Evolutionary conservation across 1,284 basidiomycete species (phyloP), one percentile per base, ranked within the genome.

Genomic region (Cryptococcus sp.): DNA sequence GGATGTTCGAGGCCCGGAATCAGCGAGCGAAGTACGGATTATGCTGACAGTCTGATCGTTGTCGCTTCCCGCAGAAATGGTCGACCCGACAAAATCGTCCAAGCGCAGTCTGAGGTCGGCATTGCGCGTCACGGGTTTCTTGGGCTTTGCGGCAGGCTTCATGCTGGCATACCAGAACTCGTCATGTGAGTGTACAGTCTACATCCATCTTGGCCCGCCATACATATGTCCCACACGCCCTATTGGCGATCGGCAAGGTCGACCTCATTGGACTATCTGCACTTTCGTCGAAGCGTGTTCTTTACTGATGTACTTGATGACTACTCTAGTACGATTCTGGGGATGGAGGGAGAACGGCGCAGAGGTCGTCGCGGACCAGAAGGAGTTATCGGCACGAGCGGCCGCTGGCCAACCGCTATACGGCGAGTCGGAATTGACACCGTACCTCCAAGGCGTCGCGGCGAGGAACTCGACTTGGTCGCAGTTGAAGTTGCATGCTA

Each of bases 301-400:
- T 35, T 30, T 38, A 25, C 20, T 41, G 20, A 51, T 61, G 47
- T 60, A 39, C 11, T 8, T 50, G 49, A 55, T 22, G 57, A 60
- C n/a, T 38, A 35, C 47, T 39, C 70, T 35, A 93, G 93, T 88
- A 79, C 93, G 95, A 47, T 95, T 99, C 84, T 94, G 91, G 91
- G 95, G 95, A 52, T 94, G 91, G 89, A 82, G 84, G 22, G 95
- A 98, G 82, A 99, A 99, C 82, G 86, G 85, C 65, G 81, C 84
- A 20, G 93, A 97, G 76, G 84, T 88, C 67, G 84, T 84, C 59
- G 83, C 81, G 77, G 93, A 96, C 76, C 73, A 87, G 52, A 81
- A 82, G 23, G 93, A 96, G 77, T 81, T 96, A 50, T 85, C 84
- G 45, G 85, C 87, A 62, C 85, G 84, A 41, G 88, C 85, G 15